Evolutionary conservation across 306 rosid genomes (phyloP).

Genomic region (Prunus campanulata): DNA sequence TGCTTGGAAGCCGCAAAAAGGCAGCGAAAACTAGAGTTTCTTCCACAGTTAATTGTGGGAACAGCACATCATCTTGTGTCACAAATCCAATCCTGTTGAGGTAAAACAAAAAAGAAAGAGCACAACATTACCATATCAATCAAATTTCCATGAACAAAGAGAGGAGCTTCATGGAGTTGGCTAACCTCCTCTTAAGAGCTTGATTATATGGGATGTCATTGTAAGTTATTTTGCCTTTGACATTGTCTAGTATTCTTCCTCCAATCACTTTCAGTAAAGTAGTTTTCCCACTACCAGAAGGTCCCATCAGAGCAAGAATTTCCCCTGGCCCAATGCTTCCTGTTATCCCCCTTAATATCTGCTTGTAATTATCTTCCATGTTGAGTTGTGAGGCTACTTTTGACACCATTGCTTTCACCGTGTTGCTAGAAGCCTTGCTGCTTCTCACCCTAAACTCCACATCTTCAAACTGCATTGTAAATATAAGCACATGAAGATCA

Average conservation of each 20-base stretch:
- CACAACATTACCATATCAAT: neutral
- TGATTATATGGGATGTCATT: slow-evolving; percentile 64
- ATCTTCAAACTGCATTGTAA: slow-evolving; percentile 80
- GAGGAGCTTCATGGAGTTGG: slow-evolving; percentile 1
- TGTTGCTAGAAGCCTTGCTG: slow-evolving; percentile 36
- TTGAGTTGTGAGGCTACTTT: slow-evolving; percentile 47
- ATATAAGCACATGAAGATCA: neutral
- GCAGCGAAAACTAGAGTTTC: slow-evolving; percentile 86
- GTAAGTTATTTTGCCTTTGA: slow-evolving; percentile 73
- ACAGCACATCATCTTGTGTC: slow-evolving; percentile 88
- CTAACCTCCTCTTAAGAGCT: slow-evolving; percentile 79
- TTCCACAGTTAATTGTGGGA: slow-evolving; percentile 85
- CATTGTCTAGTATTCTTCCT: slow-evolving; percentile 69
- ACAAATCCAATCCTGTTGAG: slow-evolving; percentile 84
- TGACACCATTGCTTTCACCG: slow-evolving; percentile 54
- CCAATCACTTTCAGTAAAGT: slow-evolving; percentile 83
- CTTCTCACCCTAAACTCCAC: slow-evolving; percentile 73
- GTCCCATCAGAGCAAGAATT: slow-evolving; percentile 96
- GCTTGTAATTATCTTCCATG: slow-evolving; percentile 57
- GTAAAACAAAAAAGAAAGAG: neutral
- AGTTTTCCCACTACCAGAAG: slow-evolving; percentile 98
- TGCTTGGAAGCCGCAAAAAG: slow-evolving; percentile 66
- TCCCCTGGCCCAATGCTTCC: slow-evolving; percentile 95
- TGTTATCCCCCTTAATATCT: slow-evolving; percentile 77
- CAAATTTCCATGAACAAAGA: neutral